Evolutionary conservation across 441 rosid genomes (phyloP).

Genomic region (Euphorbia neoarborescens): DNA sequence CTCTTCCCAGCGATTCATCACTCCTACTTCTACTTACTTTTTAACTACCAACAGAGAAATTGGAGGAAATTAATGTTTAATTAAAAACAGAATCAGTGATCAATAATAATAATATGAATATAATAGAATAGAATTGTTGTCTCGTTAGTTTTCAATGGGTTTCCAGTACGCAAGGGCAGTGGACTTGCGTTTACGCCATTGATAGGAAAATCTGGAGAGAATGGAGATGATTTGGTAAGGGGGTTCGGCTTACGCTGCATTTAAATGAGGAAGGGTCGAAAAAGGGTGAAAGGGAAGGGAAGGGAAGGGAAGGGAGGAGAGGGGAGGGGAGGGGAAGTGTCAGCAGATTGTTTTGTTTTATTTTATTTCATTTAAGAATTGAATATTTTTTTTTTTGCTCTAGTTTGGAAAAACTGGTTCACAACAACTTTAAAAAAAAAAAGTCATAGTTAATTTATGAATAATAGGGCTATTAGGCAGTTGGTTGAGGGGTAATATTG

Average conservation of each 20-base stretch:
- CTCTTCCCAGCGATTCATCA: too few relatives aligned
- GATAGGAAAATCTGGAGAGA: conserved; percentile 17
- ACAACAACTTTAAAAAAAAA: too few relatives aligned
- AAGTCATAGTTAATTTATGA: too few relatives aligned
- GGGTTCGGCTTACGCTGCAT: conserved; percentile 33
- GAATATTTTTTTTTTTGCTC: too few relatives aligned
- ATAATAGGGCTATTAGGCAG: too few relatives aligned
- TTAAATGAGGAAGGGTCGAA: conserved; percentile 6
- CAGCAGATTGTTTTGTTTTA: too few relatives aligned
- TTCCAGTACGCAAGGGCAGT: conserved; percentile 39
- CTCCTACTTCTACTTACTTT: neutral
- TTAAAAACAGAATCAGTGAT: neutral
- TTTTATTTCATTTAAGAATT: too few relatives aligned
- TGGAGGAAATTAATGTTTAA: neutral
- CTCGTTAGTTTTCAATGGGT: conserved; percentile 13
- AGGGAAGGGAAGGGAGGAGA: too few relatives aligned
- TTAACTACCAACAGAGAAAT: neutral
- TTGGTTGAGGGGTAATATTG: too few relatives aligned
- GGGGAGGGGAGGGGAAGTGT: too few relatives aligned
- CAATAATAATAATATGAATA: neutral
- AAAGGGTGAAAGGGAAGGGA: too few relatives aligned
- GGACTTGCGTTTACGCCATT: conserved; percentile 52
- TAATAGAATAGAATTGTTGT: neutral
- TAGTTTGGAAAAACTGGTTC: too few relatives aligned
- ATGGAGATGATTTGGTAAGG: conserved; percentile 19